These are phyloP conservation scores for Dothidotthia symphoricarpi DNA, from an alignment of 2,329 filamentous ascomycete species.

Conservation along the genomic window DNA sequence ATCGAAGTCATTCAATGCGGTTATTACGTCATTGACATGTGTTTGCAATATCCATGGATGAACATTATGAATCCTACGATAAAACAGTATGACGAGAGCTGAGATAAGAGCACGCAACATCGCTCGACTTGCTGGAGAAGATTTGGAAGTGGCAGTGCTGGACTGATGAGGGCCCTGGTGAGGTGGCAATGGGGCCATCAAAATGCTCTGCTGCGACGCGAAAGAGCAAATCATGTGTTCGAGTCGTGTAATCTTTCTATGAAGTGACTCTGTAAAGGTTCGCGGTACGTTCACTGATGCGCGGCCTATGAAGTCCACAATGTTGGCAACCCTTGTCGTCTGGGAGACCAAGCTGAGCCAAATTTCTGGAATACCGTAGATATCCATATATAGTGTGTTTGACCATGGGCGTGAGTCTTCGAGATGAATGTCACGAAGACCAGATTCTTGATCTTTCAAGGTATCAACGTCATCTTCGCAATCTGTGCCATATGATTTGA, in stretches of 20 bases:
- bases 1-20: conserved; percentile 14
- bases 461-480: conserved; percentile 43
- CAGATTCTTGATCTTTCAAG: conserved; percentile 34
- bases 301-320: conserved; percentile 15
- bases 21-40: conserved; percentile 29
- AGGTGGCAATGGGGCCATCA: neutral
- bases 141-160: neutral
- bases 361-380: conserved; percentile 47
- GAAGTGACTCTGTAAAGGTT: conserved; percentile 13
- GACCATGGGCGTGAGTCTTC: conserved; percentile 24
- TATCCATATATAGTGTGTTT: conserved; percentile 39
- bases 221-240: conserved; percentile 17
- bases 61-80: conserved; percentile 42
- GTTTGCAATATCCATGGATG: conserved; percentile 43
- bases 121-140: conserved; percentile 7
- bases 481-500: conserved; percentile 37
- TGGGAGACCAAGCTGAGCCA: conserved; percentile 48
- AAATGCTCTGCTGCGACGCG: conserved; percentile 8
- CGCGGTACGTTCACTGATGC: conserved; percentile 9
- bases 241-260: conserved; percentile 11
- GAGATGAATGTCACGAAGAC: conserved; percentile 43
- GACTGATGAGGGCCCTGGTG: too few relatives aligned
- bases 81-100: conserved; percentile 46
- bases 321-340: conserved; percentile 46
- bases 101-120: conserved; percentile 44